Evolutionary conservation across 495 filamentous ascomycete genomes (phyloP).

Genomic region (Talaromyces wortmannii): DNA sequence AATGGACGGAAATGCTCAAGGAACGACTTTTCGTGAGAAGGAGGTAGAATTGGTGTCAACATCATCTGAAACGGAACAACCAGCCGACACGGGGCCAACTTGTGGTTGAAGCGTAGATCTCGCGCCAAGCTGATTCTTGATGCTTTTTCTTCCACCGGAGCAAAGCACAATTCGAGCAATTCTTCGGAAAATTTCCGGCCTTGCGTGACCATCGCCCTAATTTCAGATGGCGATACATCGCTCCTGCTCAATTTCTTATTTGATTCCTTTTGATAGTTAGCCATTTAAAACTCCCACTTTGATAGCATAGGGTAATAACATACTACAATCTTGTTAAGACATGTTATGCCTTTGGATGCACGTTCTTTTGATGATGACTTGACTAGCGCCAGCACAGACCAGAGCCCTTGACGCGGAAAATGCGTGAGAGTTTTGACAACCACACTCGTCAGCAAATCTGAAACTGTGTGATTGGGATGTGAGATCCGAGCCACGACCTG

Average conservation of each 20-base stretch:
- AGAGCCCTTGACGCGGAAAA: conserved; percentile 88
- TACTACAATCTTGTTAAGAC: conserved; percentile 42
- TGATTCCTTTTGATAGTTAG: conserved; percentile 29
- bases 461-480: conserved; percentile 72
- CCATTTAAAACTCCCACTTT: neutral
- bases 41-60: conserved; percentile 75
- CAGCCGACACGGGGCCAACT: conserved; percentile 70
- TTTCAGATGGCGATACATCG: conserved; percentile 38
- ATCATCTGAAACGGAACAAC: conserved; percentile 84
- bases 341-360: conserved; percentile 37
- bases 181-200: conserved; percentile 81
- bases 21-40: conserved; percentile 58
- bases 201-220: conserved; percentile 65
- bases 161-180: conserved; percentile 72
- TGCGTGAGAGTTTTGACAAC: conserved; percentile 72
- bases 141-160: conserved; percentile 60
- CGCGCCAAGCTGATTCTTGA: conserved; percentile 61
- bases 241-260: conserved; percentile 27
- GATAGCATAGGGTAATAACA: neutral
- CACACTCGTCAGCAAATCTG: conserved; percentile 64
- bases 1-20: conserved; percentile 77
- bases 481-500: conserved; percentile 90
- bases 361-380: conserved; percentile 47
- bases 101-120: conserved; percentile 78
- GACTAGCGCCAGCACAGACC: conserved; percentile 81